These are phyloP conservation scores for Pisolithus microcarpus DNA, from an alignment of 768 basidiomycete genomes.

Conservation along the genomic window DNA sequence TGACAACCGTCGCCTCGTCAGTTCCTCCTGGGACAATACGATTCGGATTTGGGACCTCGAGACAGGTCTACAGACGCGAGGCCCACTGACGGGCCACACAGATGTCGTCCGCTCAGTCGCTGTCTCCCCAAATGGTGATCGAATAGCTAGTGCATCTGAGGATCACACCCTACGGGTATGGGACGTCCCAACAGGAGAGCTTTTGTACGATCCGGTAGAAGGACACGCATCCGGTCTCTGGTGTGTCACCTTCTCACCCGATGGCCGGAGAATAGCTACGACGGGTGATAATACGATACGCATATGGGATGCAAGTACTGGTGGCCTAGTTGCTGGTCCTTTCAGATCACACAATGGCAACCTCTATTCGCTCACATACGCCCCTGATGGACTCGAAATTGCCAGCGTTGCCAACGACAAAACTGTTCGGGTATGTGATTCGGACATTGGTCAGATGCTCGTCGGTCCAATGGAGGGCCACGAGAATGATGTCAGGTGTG, in stretches of 20 bases:
- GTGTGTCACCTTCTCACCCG: conserved; percentile 27
- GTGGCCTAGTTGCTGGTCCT: conserved; percentile 17
- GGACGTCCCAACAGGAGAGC: conserved; percentile 16
- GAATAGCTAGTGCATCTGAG: conserved; percentile 22
- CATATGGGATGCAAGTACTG: conserved; percentile 26
- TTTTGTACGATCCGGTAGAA: conserved; percentile 18
- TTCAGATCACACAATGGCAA: conserved; percentile 27
- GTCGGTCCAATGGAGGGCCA: conserved; percentile 22
- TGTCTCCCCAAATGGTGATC: conserved; percentile 22
- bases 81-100: conserved; percentile 20
- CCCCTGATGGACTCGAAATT: conserved; percentile 25
- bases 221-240: conserved; percentile 22
- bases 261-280: conserved; percentile 26
- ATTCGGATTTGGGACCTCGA: conserved; percentile 23
- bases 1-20: conserved; percentile 18
- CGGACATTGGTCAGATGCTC: conserved; percentile 32
- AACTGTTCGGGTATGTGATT: conserved; percentile 25
- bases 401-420: conserved; percentile 26
- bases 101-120: conserved; percentile 24
- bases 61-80: conserved; percentile 9
- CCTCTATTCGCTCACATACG: conserved; percentile 33
- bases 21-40: conserved; percentile 20
- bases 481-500: conserved; percentile 23
- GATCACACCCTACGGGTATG: conserved; percentile 25
- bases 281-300: conserved; percentile 27